These are phyloP conservation scores for Xanthoparmelia taractica DNA, from an alignment of 495 filamentous ascomycete species.

Conservation along the genomic window DNA sequence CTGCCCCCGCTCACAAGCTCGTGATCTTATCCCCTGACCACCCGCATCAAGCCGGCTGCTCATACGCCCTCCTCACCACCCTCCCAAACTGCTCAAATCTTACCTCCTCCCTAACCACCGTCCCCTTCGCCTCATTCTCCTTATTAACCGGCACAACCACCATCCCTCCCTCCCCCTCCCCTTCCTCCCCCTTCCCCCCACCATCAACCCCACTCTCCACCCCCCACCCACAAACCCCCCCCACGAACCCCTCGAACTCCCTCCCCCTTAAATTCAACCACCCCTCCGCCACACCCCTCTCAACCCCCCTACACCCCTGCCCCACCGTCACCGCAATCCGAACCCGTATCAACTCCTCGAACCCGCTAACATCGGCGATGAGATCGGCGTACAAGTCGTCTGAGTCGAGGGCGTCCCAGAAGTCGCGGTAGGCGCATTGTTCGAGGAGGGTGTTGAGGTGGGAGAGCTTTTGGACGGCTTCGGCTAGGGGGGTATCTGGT, in stretches of 20 bases:
- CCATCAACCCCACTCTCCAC: constrained; percentile 74
- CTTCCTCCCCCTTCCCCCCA: constrained; percentile 80
- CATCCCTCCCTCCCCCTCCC: constrained; percentile 45
- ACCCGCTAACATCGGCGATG: constrained; percentile 85
- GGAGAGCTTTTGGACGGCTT: constrained; percentile 83
- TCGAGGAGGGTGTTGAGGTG: constrained; percentile 79
- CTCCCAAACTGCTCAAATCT: constrained; percentile 82
- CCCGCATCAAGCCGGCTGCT: constrained; percentile 58
- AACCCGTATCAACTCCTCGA: constrained; percentile 92
- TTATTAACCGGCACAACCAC: constrained; percentile 82
- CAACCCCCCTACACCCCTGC: constrained; percentile 80
- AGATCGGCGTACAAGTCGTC: constrained; percentile 97
- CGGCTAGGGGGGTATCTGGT: constrained; percentile 65
- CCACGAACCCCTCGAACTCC: constrained; percentile 71
- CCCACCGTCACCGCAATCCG: constrained; percentile 84
- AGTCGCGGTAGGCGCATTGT: constrained; percentile 74
- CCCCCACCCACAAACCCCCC: constrained; percentile 80
- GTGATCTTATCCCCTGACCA: background rate
- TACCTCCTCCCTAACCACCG: constrained; percentile 91
- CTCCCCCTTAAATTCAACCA: constrained; percentile 75
- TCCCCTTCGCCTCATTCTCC: constrained; percentile 97
- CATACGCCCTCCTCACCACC: constrained; percentile 79
- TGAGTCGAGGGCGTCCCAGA: constrained; percentile 88
- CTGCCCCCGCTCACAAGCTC: background rate
- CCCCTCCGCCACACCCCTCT: constrained; percentile 64